A percentile compares a stretch with the other conserved stretches of the same genome.
phyloP scores from a whole-genome alignment of 1,139 yeast species.

The Lodderomyces jiufengensis region DNA sequence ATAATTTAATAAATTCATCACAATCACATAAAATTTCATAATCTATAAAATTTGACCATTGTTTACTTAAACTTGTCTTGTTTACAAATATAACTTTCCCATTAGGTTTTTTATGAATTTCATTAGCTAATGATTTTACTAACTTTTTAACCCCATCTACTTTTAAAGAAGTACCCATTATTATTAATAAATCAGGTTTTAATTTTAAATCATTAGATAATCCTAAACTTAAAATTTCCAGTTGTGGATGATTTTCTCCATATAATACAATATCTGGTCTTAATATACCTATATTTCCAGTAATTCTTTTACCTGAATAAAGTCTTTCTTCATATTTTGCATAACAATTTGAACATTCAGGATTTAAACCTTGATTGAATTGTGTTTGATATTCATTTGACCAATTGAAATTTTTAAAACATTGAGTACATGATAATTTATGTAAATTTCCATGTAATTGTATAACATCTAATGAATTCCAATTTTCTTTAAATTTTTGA shows the following conservation, averaged over 20 bases:
- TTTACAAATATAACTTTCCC: conserved; percentile 67
- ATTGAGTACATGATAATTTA: conserved; percentile 66
- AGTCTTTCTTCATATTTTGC: conserved; percentile 51
- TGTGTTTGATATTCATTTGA: conserved; percentile 41
- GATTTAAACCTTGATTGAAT: conserved; percentile 53
- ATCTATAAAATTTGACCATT: conserved; percentile 61
- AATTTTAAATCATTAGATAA: conserved; percentile 51
- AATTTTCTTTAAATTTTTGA: conserved; percentile 32
- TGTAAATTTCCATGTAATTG: conserved; percentile 91
- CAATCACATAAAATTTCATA: conserved; percentile 78
- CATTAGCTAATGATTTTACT: conserved; percentile 55
- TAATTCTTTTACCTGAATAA: conserved; percentile 56
- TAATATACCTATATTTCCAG: conserved; percentile 58
- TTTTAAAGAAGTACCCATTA: conserved; percentile 74
- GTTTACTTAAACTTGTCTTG: conserved; percentile 44
- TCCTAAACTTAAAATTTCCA: conserved; percentile 61
- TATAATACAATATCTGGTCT: conserved; percentile 75
- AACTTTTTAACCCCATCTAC: conserved; percentile 70
- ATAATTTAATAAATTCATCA: conserved; percentile 66
- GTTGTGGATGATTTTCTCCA: conserved; percentile 77
- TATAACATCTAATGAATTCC: conserved; percentile 72
- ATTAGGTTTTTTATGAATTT: conserved; percentile 50
- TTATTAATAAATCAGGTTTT: conserved; percentile 61
- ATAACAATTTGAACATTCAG: conserved; percentile 61
- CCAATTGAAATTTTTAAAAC: conserved; percentile 64